These are phyloP conservation scores for Trapa bicornis DNA, from an alignment of 345 rosid genomes.

Conservation along the genomic window DNA sequence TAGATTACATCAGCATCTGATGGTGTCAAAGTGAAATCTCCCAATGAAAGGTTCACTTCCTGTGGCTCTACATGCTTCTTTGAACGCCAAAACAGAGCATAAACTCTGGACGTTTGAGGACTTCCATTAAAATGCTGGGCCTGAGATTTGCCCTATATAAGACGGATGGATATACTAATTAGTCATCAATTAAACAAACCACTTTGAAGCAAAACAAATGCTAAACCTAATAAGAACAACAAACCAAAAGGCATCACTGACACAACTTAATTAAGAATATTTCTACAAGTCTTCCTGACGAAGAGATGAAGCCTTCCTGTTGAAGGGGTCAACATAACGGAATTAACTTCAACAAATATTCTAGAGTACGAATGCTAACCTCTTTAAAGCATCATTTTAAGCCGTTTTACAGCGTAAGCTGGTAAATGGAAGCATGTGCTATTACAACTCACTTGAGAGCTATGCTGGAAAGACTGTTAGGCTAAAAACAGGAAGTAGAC, in stretches of 20 bases:
- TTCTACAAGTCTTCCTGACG: not conserved
- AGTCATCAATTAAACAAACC: slow-evolving; percentile 1
- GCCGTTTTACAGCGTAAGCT: no score
- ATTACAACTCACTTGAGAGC: no score
- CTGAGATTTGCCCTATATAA: slow-evolving; percentile 33
- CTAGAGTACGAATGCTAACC: no score
- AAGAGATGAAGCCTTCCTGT: not conserved
- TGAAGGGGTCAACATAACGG: not conserved
- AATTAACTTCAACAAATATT: not conserved
- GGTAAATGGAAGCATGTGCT: no score
- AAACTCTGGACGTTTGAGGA: slow-evolving; percentile 19
- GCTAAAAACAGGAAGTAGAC: no score
- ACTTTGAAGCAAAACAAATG: not conserved
- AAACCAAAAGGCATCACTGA: not conserved
- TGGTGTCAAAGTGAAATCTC: slow-evolving; percentile 38
- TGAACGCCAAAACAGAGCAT: slow-evolving; percentile 70
- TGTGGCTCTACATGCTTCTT: slow-evolving; percentile 37
- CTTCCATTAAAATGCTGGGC: slow-evolving; percentile 13
- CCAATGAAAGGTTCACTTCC: slow-evolving; percentile 34
- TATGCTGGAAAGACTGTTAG: no score
- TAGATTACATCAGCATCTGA: slow-evolving; percentile 42
- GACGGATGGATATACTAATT: not conserved
- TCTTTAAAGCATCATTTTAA: no score
- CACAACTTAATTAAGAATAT: not conserved
- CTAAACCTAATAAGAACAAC: no score